Evolutionary conservation across 768 basidiomycete species (phyloP), one percentile per base, ranked within the genome.

Genomic region (Leccinum sublutescens): DNA sequence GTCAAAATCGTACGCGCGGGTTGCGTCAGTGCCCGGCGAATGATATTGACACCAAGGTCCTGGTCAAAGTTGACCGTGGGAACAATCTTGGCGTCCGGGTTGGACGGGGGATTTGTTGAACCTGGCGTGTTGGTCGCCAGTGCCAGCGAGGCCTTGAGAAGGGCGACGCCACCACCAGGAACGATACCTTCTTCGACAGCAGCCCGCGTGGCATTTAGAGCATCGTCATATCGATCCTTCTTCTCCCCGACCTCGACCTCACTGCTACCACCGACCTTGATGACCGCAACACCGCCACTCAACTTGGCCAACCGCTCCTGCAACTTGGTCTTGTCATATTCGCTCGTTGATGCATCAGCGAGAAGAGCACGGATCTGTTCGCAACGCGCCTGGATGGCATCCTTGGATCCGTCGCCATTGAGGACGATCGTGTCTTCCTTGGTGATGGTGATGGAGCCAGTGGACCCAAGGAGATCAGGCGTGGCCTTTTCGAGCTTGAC

Each of bases 201-300:
- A 25, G 96, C 96, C 43, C 96, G 89, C 4, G 96, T 98, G n/a
- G 95, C 95, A 74, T 97, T 97, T 50, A 98, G 82, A 1, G 95
- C 95, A 71, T 96, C 94, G 66, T 98, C 95, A 70, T 97, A 98
- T 38, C 95, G 84, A 74, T 98, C 96, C 86, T 98, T 97, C 92
- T 98, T 98, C 84, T 98, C 96, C 7, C 95, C 83, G 60, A 98
- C 96, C 77, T 98, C 96, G 54, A 98, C 96, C 75, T 98, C 96
- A 54, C 83, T 86, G 23, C 88, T 79, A 17, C 96, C 96, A 57
- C 96, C 96, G 62, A 98, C 96, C 77, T 93, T 95, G 83, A 98
- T 98, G 76, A 98, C 95, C 15, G 96, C 96, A 50, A 98, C 96
- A 76, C 96, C 95, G 49, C 96, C 96, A 48, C 85, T 85, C 55